A percentile compares a stretch with the other conserved stretches of the same genome.
Evolutionary conservation across 768 basidiomycete genomes (phyloP).

Genomic region (Multifurca ochricompacta): DNA sequence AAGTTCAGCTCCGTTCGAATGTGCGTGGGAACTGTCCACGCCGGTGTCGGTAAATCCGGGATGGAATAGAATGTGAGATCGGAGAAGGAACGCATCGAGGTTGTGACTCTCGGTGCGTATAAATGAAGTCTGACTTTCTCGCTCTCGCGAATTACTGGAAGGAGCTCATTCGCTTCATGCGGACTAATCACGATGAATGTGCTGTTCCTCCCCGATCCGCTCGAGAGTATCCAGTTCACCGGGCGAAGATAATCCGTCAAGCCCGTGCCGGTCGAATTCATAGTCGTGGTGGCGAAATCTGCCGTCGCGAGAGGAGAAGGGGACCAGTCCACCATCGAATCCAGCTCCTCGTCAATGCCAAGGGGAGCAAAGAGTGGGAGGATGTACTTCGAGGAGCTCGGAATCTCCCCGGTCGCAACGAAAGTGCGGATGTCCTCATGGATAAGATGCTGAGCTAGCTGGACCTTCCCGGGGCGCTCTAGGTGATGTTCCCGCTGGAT

Average conservation of each 20-base stretch:
- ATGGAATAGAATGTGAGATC: slow-evolving; percentile 6
- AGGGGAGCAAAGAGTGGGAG: background rate
- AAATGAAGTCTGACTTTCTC: slow-evolving; percentile 3
- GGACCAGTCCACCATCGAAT: background rate
- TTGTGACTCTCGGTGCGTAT: slow-evolving; percentile 5
- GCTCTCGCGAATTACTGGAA: slow-evolving; percentile 5
- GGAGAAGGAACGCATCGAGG: slow-evolving; percentile 10
- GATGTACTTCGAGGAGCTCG: background rate
- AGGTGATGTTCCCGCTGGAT: background rate
- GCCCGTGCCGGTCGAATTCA: background rate
- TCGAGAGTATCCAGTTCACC: slow-evolving; percentile 10
- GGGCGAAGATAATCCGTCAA: slow-evolving; percentile 9
- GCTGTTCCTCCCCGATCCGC: background rate
- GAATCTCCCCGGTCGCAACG: background rate
- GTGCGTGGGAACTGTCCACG: background rate
- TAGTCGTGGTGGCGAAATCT: background rate
- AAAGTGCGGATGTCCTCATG: background rate
- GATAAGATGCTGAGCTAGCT: background rate
- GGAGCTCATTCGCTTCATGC: slow-evolving; percentile 5
- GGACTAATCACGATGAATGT: slow-evolving; percentile 1
- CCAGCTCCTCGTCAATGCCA: background rate
- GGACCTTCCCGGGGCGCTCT: background rate
- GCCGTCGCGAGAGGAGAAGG: background rate
- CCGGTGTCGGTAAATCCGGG: background rate
- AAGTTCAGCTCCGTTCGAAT: background rate